These are phyloP conservation scores for Penicillium atrosanguineum DNA, from an alignment of 495 filamentous ascomycete species.

Conservation along the genomic window DNA sequence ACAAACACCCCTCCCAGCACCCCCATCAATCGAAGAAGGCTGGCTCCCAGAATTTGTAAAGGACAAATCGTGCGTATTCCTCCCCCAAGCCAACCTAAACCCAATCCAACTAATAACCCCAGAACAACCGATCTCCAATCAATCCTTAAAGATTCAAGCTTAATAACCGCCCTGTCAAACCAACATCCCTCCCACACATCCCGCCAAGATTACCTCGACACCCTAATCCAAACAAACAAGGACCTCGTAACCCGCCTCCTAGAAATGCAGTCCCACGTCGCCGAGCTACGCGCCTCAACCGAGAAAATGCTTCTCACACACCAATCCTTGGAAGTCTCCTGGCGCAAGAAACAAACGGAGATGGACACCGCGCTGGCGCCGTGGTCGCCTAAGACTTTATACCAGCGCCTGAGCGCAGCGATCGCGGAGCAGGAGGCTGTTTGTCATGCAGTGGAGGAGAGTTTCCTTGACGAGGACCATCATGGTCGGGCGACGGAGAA, in stretches of 20 bases:
- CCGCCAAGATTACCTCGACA: conserved; percentile 51
- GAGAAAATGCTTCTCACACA: conserved; percentile 80
- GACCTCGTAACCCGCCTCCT: conserved; percentile 64
- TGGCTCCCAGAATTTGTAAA: conserved; percentile 71
- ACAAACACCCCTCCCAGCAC: conserved; percentile 25
- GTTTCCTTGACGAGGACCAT: conserved; percentile 68
- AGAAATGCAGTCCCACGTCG: conserved; percentile 61
- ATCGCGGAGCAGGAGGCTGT: conserved; percentile 82
- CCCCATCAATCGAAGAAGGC: conserved; percentile 41
- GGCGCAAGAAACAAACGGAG: conserved; percentile 81
- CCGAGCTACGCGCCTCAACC: conserved; percentile 59
- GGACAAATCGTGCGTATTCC: conserved; percentile 63
- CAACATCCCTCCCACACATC: conserved; percentile 57
- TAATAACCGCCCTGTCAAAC: conserved; percentile 63
- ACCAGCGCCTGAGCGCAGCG: conserved; percentile 70
- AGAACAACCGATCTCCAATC: conserved; percentile 61
- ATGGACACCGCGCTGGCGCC: conserved; percentile 83
- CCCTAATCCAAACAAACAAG: conserved; percentile 59
- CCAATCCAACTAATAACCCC: conserved; percentile 19
- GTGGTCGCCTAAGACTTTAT: conserved; percentile 80
- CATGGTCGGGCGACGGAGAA: conserved; percentile 62
- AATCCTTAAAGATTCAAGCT: conserved; percentile 56
- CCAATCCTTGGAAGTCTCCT: conserved; percentile 84
- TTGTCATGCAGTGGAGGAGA: conserved; percentile 81
- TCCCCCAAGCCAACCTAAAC: neutral